Conservation (phyloP, 2,329 filamentous ascomycete genomes). For the Sporothrix protearum region DNA sequence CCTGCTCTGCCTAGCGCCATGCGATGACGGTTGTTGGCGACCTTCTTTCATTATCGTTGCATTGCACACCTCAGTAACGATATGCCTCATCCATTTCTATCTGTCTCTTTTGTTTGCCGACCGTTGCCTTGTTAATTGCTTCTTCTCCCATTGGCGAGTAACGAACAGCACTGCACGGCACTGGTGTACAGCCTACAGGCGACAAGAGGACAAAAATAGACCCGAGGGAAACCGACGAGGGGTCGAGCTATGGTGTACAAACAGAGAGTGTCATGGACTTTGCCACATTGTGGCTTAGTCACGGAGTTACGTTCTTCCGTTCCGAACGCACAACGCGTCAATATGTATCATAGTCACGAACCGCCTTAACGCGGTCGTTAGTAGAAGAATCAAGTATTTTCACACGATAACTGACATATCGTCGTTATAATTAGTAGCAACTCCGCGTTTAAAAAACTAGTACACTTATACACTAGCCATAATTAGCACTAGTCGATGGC, state of each 20-base stretch:
- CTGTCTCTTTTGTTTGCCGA: not conserved
- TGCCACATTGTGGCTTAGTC: too few relatives aligned
- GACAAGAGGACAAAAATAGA: not conserved
- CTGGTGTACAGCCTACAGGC: not conserved
- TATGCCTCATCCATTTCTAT: not conserved
- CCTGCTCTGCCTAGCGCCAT: not conserved
- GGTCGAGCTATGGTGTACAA: not conserved
- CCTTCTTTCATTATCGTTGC: not conserved
- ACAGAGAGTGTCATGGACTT: too few relatives aligned
- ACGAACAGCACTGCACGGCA: not conserved
- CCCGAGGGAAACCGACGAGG: conserved; percentile 7
- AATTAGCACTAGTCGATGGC: too few relatives aligned
- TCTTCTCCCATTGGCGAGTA: not conserved
- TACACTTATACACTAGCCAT: too few relatives aligned
- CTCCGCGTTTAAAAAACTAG: too few relatives aligned
- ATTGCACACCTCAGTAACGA: not conserved
- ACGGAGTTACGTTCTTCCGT: too few relatives aligned
- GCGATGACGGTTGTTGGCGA: not conserved
- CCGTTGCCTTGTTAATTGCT: not conserved
- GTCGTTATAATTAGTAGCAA: too few relatives aligned
- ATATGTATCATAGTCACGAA: too few relatives aligned
- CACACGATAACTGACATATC: too few relatives aligned
- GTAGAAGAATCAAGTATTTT: too few relatives aligned
- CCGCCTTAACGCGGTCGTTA: too few relatives aligned
- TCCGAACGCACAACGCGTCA: too few relatives aligned